Percentiles rank a stretch among this genome's conserved stretches.
Evolutionary conservation across 1,284 basidiomycete genomes (phyloP).

Genomic region (Trichosporon inkin): DNA sequence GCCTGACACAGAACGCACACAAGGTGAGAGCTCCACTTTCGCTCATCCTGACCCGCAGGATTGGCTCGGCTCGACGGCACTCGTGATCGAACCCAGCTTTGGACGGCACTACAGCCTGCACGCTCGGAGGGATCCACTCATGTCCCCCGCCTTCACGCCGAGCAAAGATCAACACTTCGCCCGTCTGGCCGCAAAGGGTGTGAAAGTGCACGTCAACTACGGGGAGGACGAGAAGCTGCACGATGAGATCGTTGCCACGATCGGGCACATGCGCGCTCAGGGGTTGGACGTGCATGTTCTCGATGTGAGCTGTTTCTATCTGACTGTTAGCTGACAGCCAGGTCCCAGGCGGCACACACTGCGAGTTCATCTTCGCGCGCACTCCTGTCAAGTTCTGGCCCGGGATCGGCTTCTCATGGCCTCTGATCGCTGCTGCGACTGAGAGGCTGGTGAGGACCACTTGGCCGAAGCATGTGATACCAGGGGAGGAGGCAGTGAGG

Average conservation of each 20-base stretch:
- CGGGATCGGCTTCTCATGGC: slow-evolving; percentile 18
- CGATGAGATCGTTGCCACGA: slow-evolving; percentile 11
- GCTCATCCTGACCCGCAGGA: slow-evolving; percentile 9
- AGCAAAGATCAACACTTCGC: slow-evolving; percentile 10
- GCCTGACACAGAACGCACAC: slow-evolving; percentile 11
- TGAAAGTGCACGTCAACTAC: slow-evolving; percentile 14
- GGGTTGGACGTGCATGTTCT: slow-evolving; percentile 13
- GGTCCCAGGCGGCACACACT: slow-evolving; percentile 15
- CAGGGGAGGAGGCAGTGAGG: not conserved
- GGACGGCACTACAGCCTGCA: slow-evolving; percentile 8
- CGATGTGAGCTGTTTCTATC: not conserved
- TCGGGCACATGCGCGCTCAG: slow-evolving; percentile 8
- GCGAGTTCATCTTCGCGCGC: slow-evolving; percentile 17
- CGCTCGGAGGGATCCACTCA: slow-evolving; percentile 10
- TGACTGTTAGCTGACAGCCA: not conserved
- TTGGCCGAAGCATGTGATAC: not conserved
- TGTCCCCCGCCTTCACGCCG: slow-evolving; percentile 15
- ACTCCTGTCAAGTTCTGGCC: slow-evolving; percentile 10
- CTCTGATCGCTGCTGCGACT: slow-evolving; percentile 8
- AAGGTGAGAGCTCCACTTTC: not conserved
- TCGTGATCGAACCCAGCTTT: slow-evolving; percentile 8
- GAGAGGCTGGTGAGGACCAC: not conserved
- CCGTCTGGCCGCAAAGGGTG: slow-evolving; percentile 14
- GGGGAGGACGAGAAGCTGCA: slow-evolving; percentile 17
- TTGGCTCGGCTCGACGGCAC: not conserved